Evolutionary conservation across 768 basidiomycete genomes (phyloP).

Genomic region (Guyanaporus albipodus): DNA sequence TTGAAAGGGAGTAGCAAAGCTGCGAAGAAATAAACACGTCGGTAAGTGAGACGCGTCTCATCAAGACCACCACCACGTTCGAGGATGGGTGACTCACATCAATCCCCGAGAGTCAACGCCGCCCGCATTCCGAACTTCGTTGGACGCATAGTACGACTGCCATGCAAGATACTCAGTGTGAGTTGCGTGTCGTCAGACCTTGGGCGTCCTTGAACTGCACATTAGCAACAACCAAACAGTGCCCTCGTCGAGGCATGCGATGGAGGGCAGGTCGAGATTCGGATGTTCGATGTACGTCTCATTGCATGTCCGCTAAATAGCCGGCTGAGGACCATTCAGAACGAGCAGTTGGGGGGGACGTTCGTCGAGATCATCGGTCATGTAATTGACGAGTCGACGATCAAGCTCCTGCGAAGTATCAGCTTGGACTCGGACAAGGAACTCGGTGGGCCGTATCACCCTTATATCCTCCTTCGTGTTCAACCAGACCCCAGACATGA

Average conservation of each 20-base stretch:
- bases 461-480: neutral
- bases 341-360: conserved; percentile 43
- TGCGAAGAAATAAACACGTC: conserved; percentile 16
- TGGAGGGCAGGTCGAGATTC: conserved; percentile 55
- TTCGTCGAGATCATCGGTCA: conserved; percentile 68
- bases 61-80: conserved; percentile 2
- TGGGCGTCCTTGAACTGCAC: neutral
- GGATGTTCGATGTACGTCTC: conserved; percentile 37
- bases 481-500: conserved; percentile 42
- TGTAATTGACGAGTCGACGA: conserved; percentile 49
- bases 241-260: conserved; percentile 65
- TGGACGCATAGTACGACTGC: conserved; percentile 55
- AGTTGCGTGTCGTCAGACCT: conserved; percentile 9
- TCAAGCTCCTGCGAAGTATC: conserved; percentile 51
- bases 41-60: conserved; percentile 5
- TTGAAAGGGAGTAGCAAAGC: neutral
- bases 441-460: conserved; percentile 47
- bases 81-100: conserved; percentile 26
- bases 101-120: conserved; percentile 57
- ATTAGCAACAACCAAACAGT: conserved; percentile 37
- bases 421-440: conserved; percentile 51
- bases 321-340: conserved; percentile 27
- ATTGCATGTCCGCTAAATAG: neutral
- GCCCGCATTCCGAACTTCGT: conserved; percentile 49
- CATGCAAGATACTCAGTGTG: conserved; percentile 59